Evolutionary conservation across 805 yeast species (phyloP), one percentile per base, ranked within the genome.

Genomic region (Lachancea kluyveri): DNA sequence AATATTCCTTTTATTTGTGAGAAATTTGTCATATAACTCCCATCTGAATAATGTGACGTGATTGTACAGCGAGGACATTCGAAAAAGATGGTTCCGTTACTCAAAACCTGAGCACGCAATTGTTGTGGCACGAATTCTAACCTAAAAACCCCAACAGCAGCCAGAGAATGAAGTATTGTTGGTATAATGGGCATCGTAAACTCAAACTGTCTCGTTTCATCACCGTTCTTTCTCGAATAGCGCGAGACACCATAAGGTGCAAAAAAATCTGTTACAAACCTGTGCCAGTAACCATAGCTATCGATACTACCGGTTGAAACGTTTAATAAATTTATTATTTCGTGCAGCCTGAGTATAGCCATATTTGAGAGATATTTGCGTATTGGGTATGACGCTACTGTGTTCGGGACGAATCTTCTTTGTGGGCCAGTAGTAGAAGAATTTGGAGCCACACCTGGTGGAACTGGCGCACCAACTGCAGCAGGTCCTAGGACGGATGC

Each of bases 161-260:
- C 35, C 67, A 67, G 2, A 75, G 68, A 38, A 60, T 68, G 42
- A 73, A 70, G 42, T 74, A 75, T 26, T 77, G 58, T 31, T 18
- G 92, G 81, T n/a, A 84, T 68, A 8, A 84, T 69, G 4, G 74
- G 65, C 6, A 71, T 68, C 8, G 77, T 71, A 14, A 86, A 68
- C 37, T 77, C 88, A 52, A 76, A 83, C 42, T 69, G 78, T 36
- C 74, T 57, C 7, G 64, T 58, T 24, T 69, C 79, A 17, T 58
- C 57, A 8, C 63, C 65, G 27, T 63, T 59, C 36, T 67, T 65
- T 23, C 74, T 62, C 1, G 68, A 54, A 37, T 74, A 64, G 10
- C 72, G 57, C 20, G 75, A 44, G 5, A 63, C 53, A 1, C 78
- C 77, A 27, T 54, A 52, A 7, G 73, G 77, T 24, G 72, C 59